Evolutionary conservation across 148 eudicot genomes (phyloP), one percentile per base, ranked within the genome.

Genomic region (Spergularia marina): DNA sequence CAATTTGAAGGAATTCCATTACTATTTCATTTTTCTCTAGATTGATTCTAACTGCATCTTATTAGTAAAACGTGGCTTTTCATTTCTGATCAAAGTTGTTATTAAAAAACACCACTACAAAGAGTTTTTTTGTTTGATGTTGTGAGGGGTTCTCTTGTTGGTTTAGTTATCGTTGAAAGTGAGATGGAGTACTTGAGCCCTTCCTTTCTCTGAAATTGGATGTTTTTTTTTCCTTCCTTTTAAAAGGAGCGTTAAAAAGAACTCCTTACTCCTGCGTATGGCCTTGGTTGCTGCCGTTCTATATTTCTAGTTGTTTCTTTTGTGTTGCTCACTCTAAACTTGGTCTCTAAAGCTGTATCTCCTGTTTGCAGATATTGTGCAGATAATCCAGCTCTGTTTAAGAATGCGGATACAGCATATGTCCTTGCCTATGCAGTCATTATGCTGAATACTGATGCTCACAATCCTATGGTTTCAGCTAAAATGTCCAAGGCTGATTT

Each of bases 401-500:
- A 92, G 96, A 90, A 90, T 83, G 98, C 98, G 57, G 98, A 92
- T 82, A 90, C 94, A n/a, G 98, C 98, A 53, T 95, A 95, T 87
- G 89, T 95, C 72, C 96, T 95, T 79, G 98, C 98, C 65, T 95
- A 95, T 90, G 98, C 98, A 52, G 98, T 92, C 86, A 95, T 95
- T 82, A 84, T 95, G 98, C 81, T 95, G 81, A 95, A 95, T 78
- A 95, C 97, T 20, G 98, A 95, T 88, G 98, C 97, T 80, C 98
- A 95, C 83, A 95, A 95, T 83, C 97, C 98, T 76, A 84, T 90
- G 88, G 97, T 95, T 76, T 90, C 92, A 91, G 88, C 97, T 65
- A 95, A 88, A 88, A 95, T 95, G 98, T 89, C 97, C 51, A 95
- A 95, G 85, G 88, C 84, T 76, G 97, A 95, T 79, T 95, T 95